phyloP scores from a whole-genome alignment of 164 flowering plant species.

The Akebia trifoliata region DNA sequence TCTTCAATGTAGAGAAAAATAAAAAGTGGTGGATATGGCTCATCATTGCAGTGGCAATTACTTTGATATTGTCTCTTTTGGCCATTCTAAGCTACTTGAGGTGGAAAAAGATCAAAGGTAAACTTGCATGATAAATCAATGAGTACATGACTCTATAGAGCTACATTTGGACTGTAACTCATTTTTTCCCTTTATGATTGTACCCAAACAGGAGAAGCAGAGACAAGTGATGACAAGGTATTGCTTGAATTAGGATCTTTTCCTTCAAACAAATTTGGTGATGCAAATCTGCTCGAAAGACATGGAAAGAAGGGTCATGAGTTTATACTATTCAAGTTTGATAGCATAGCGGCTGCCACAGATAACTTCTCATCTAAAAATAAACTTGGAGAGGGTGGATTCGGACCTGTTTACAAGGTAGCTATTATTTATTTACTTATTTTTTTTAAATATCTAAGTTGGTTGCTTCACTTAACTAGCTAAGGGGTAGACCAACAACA shows the following conservation, averaged over 20 bases:
- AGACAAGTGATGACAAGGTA: neutral
- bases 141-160: too few species aligned
- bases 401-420: neutral
- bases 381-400: slow-evolving; percentile 3
- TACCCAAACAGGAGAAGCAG: neutral
- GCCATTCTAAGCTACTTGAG: neutral
- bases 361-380: slow-evolving; percentile 2
- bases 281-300: too few species aligned
- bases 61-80: neutral
- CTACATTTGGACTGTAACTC: too few species aligned
- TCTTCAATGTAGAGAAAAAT: neutral
- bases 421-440: too few species aligned
- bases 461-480: too few species aligned
- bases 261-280: neutral
- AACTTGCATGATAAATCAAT: neutral
- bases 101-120: neutral
- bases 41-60: neutral
- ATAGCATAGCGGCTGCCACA: slow-evolving; percentile 1
- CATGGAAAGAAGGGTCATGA: neutral
- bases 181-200: too few species aligned
- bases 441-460: too few species aligned
- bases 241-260: neutral
- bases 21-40: neutral
- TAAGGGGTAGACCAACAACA: too few species aligned
- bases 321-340: neutral